Evolutionary conservation across 2,329 filamentous ascomycete genomes (phyloP).

Genomic region (Xylaria multiplex): DNA sequence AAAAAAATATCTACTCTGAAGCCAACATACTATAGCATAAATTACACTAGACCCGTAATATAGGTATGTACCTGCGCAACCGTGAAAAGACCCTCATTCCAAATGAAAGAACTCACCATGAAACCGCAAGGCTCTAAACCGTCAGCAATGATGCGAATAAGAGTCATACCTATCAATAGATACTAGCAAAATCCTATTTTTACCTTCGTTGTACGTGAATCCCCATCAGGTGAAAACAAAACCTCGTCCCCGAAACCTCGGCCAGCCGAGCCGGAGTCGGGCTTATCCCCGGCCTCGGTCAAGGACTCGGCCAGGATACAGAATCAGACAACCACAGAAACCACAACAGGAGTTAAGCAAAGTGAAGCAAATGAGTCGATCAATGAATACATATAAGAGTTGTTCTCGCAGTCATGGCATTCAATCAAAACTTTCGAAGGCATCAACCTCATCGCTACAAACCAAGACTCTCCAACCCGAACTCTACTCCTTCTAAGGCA

Average conservation of each 20-base stretch:
- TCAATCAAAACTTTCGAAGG: neutral
- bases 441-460: neutral
- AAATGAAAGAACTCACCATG: neutral
- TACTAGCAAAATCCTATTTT: neutral
- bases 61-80: neutral
- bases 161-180: neutral
- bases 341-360: neutral
- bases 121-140: neutral
- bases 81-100: neutral
- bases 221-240: neutral
- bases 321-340: neutral
- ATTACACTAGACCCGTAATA: neutral
- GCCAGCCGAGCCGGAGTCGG: conserved; percentile 23
- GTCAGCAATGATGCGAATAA: conserved; percentile 15
- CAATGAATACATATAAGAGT: conserved; percentile 7
- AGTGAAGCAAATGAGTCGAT: neutral
- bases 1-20: too few relatives aligned
- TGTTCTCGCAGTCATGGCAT: conserved; percentile 1
- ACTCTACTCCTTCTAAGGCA: neutral
- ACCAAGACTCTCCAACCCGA: neutral
- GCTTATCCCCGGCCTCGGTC: conserved; percentile 29
- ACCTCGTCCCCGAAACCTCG: conserved; percentile 22
- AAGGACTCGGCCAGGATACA: neutral
- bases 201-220: neutral
- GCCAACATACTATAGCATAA: neutral